These are phyloP conservation scores for Colletotrichum cuscutae DNA, from an alignment of 2,329 filamentous ascomycete genomes.

Conservation along the genomic window DNA sequence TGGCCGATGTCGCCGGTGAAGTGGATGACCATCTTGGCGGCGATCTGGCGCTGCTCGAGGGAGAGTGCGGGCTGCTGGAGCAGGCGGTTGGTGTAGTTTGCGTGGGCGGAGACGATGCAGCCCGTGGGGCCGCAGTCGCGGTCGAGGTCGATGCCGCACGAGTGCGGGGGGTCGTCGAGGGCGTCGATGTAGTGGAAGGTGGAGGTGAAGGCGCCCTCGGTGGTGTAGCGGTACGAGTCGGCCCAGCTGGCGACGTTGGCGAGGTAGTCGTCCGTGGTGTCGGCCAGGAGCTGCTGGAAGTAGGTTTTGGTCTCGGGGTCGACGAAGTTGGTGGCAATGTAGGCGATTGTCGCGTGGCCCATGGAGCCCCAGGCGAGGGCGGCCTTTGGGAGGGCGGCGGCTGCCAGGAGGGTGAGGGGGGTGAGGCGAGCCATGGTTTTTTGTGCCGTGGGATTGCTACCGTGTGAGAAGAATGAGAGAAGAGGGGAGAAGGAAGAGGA, in stretches of 20 bases:
- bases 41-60: conserved; percentile 34
- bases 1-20: conserved; percentile 35
- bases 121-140: conserved; percentile 36
- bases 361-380: conserved; percentile 52
- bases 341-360: conserved; percentile 65
- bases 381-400: conserved; percentile 30
- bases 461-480: too few species aligned
- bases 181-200: conserved; percentile 37
- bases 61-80: conserved; percentile 55
- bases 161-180: conserved; percentile 32
- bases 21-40: conserved; percentile 38
- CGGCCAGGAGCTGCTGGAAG: conserved; percentile 46
- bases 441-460: background rate
- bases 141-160: conserved; percentile 34
- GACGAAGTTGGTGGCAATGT: conserved; percentile 61
- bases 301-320: conserved; percentile 45
- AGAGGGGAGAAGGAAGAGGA: too few species aligned
- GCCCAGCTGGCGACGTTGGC: conserved; percentile 54
- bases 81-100: conserved; percentile 40
- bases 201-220: conserved; percentile 36
- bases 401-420: conserved; percentile 38
- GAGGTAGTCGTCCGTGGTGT: conserved; percentile 57
- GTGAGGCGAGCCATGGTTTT: conserved; percentile 39
- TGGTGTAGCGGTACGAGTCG: conserved; percentile 37
- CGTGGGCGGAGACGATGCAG: conserved; percentile 35